Conservation (phyloP, 2,329 filamentous ascomycete species). For the Ascomycota sp. region DNA sequence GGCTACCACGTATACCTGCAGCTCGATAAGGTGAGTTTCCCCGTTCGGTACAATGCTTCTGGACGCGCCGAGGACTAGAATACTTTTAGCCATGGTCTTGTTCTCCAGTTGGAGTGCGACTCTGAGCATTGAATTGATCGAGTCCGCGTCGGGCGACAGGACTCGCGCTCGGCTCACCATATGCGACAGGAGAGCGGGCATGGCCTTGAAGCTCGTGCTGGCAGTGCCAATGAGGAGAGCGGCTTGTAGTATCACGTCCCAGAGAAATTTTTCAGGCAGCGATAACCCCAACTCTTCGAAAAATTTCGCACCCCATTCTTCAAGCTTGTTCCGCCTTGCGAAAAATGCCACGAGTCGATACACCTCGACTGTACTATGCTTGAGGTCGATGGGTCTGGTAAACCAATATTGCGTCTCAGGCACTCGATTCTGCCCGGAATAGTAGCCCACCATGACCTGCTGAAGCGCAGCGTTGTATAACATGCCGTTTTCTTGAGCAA, state of each 20-base stretch:
- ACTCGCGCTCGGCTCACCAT: slow-evolving; percentile 40
- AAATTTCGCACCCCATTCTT: slow-evolving; percentile 37
- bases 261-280: slow-evolving; percentile 29
- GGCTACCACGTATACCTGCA: slow-evolving; percentile 53
- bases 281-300: slow-evolving; percentile 29
- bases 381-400: no score
- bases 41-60: slow-evolving; percentile 44
- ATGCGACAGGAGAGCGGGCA: slow-evolving; percentile 36
- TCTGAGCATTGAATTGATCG: slow-evolving; percentile 55
- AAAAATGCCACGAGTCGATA: slow-evolving; percentile 14
- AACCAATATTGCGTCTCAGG: slow-evolving; percentile 28
- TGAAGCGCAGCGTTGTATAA: slow-evolving; percentile 24
- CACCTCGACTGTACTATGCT: no score
- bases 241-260: slow-evolving; percentile 56
- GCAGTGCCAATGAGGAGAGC: slow-evolving; percentile 34
- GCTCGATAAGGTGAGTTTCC: slow-evolving; percentile 48
- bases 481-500: slow-evolving; percentile 25
- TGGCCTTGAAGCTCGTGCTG: slow-evolving; percentile 31
- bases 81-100: slow-evolving; percentile 48
- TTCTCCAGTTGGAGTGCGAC: slow-evolving; percentile 50
- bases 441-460: slow-evolving; percentile 36
- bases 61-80: slow-evolving; percentile 42
- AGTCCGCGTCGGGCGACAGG: slow-evolving; percentile 38
- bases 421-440: slow-evolving; percentile 32
- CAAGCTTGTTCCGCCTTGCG: slow-evolving; percentile 33